phyloP scores from a whole-genome alignment of 2,329 filamentous ascomycete genomes.

The Colletotrichum falcatum region DNA sequence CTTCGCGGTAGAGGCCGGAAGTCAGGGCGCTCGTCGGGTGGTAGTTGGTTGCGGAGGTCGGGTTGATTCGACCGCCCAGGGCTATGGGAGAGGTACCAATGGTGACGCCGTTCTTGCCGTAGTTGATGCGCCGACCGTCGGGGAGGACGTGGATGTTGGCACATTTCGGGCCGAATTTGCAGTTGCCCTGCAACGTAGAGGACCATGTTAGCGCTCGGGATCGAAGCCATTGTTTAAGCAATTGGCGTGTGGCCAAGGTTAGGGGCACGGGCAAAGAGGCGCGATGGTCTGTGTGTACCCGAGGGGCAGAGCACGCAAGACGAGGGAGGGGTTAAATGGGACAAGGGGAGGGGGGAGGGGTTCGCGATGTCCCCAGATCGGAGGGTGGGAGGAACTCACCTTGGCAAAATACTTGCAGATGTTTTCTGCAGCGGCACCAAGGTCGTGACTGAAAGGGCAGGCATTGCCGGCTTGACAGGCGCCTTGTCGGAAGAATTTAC shows the following conservation, averaged over 20 bases:
- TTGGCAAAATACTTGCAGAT: slow-evolving; percentile 99
- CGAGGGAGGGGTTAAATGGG: slow-evolving; percentile 39
- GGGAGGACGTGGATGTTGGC: slow-evolving; percentile 95
- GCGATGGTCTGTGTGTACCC: slow-evolving; percentile 35
- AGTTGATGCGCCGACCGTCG: slow-evolving; percentile 92
- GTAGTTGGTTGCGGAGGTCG: slow-evolving; percentile 61
- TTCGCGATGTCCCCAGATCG: not conserved
- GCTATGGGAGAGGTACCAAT: slow-evolving; percentile 69
- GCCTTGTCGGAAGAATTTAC: slow-evolving; percentile 99
- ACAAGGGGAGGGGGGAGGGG: not conserved
- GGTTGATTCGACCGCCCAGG: slow-evolving; percentile 76
- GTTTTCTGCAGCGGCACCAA: slow-evolving; percentile 85
- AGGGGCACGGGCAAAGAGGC: slow-evolving; percentile 10
- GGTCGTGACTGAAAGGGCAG: slow-evolving; percentile 96
- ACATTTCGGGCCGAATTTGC: slow-evolving; percentile 98
- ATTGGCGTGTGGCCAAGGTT: slow-evolving; percentile 17
- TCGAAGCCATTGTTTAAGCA: slow-evolving; percentile 13
- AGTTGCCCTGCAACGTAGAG: slow-evolving; percentile 78
- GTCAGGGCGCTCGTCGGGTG: slow-evolving; percentile 79
- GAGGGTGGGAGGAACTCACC: slow-evolving; percentile 63
- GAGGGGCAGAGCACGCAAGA: slow-evolving; percentile 29
- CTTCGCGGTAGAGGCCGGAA: slow-evolving; percentile 61
- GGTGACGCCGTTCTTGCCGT: slow-evolving; percentile 76
- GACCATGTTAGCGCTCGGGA: slow-evolving; percentile 22
- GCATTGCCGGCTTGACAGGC: slow-evolving; percentile 95